Evolutionary conservation across 371 early-diverging fungal species (phyloP).

Genomic region (Entomophthora muscae): DNA sequence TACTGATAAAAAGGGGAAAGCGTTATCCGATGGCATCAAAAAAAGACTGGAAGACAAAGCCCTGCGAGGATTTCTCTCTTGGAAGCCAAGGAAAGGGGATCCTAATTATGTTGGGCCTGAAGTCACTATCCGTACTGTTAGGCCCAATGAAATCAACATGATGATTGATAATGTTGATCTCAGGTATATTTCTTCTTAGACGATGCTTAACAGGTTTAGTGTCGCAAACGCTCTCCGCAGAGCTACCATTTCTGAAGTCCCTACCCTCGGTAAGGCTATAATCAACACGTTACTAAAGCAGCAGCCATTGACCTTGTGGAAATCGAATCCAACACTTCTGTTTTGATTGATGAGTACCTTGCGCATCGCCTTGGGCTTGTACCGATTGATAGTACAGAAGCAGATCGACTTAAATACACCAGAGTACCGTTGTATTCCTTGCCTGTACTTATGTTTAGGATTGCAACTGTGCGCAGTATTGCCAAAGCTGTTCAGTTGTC

Average conservation of each 20-base stretch:
- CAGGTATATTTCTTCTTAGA: neutral
- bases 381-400: constrained; percentile 68
- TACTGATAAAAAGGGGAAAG: neutral
- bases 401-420: constrained; percentile 65
- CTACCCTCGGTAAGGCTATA: constrained; percentile 59
- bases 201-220: too few relatives aligned
- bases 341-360: constrained; percentile 96
- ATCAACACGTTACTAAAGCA: neutral
- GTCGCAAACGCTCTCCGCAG: constrained; percentile 94
- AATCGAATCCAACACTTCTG: constrained; percentile 87
- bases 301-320: constrained; percentile 96
- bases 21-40: neutral
- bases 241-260: constrained; percentile 94
- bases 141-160: neutral
- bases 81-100: neutral
- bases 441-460: constrained; percentile 38
- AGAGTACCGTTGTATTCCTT: constrained; percentile 39
- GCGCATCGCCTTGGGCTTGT: constrained; percentile 98
- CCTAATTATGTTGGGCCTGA: neutral
- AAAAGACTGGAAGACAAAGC: neutral
- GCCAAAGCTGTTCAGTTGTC: constrained; percentile 80
- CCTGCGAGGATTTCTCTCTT: neutral
- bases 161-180: neutral
- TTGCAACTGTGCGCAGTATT: constrained; percentile 79
- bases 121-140: neutral